Percentiles rank a stretch among this genome's conserved stretches.
phyloP scores from a whole-genome alignment of 108 stramenopile species.

The Nitzschia sp. region DNA sequence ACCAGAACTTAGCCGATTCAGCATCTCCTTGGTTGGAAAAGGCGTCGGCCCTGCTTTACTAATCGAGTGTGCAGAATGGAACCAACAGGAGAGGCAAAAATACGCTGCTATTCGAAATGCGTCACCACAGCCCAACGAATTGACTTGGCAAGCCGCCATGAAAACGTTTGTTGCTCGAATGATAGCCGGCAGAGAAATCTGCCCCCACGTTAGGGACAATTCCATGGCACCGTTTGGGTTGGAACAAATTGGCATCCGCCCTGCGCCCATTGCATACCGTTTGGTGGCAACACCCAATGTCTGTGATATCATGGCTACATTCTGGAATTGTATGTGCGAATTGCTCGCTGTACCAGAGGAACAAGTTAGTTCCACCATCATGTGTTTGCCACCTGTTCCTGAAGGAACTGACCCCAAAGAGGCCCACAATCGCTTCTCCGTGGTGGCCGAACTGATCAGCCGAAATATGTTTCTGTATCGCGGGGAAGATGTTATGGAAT shows the following conservation, averaged over 20 bases:
- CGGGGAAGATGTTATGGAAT: constrained; percentile 58
- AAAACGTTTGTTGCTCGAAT: constrained; percentile 64
- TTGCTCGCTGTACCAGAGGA: constrained; percentile 50
- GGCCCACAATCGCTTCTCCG: constrained; percentile 57
- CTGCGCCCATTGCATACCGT: constrained; percentile 59
- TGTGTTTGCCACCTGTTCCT: constrained; percentile 57
- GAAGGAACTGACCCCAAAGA: constrained; percentile 5
- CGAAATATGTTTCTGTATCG: constrained; percentile 58
- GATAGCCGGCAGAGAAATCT: constrained; percentile 48
- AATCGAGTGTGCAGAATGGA: constrained; percentile 56
- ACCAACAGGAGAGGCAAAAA: constrained; percentile 24
- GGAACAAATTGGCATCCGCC: constrained; percentile 41
- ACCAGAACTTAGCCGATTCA: constrained; percentile 69
- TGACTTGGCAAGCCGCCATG: constrained; percentile 52
- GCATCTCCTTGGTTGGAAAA: constrained; percentile 64
- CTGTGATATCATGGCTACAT: constrained; percentile 56
- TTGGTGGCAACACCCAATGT: constrained; percentile 44
- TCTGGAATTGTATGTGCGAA: constrained; percentile 84
- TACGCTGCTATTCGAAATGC: constrained; percentile 2
- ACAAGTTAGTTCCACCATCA: constrained; percentile 45
- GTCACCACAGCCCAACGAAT: constrained; percentile 28
- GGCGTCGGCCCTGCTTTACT: constrained; percentile 78
- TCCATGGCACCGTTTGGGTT: constrained; percentile 40
- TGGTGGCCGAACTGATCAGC: constrained; percentile 66
- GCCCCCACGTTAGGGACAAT: constrained; percentile 48